A percentile compares a stretch with the other conserved stretches of the same genome.
phyloP scores from a whole-genome alignment of 225 moss, liverwort and hornwort genomes.

The Bryum argenteum region DNA sequence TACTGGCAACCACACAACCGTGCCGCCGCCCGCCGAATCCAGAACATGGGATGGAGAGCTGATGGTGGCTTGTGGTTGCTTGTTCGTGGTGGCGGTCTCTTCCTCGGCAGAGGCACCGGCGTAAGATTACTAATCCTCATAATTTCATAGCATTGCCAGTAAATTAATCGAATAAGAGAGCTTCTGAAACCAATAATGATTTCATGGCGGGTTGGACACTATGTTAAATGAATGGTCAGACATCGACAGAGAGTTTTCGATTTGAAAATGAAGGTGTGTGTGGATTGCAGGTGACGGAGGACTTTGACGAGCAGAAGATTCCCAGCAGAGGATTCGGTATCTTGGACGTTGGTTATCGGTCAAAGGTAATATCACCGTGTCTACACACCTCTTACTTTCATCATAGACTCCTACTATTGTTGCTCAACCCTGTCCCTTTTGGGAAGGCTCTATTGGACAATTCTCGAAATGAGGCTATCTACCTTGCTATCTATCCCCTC shows the following conservation, averaged over 20 bases:
- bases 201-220: too few relatives aligned
- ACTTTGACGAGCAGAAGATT: conserved; percentile 85
- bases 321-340: conserved; percentile 95
- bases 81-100: conserved; percentile 90
- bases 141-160: too few relatives aligned
- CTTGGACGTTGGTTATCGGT: conserved; percentile 86
- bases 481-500: too few relatives aligned
- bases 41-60: conserved; percentile 97
- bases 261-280: neutral
- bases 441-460: too few relatives aligned
- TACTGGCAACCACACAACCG: conserved; percentile 87
- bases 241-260: too few relatives aligned
- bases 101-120: conserved; percentile 77
- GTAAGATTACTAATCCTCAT: conserved; percentile 39
- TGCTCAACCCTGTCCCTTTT: too few relatives aligned
- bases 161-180: too few relatives aligned
- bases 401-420: too few relatives aligned
- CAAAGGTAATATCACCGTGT: conserved; percentile 45
- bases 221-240: too few relatives aligned
- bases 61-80: conserved; percentile 96
- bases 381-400: neutral
- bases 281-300: conserved; percentile 63
- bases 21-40: conserved; percentile 77
- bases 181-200: too few relatives aligned
- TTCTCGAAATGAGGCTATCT: too few relatives aligned